Conservation (phyloP, 305 asterid genomes). For the Withania somnifera region DNA sequence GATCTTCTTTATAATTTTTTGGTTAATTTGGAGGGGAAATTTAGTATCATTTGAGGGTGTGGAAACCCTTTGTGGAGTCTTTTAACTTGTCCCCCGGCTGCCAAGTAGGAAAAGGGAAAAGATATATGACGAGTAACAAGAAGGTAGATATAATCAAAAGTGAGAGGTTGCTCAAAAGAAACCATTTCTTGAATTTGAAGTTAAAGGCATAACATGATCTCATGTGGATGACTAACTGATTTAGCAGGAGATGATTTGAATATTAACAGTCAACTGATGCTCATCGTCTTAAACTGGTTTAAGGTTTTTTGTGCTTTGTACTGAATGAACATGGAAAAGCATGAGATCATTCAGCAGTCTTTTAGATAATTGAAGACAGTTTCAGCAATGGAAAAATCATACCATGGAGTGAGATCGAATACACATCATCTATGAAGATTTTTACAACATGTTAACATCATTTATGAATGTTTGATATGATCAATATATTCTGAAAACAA, state of each 20-base stretch:
- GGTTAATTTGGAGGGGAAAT: background rate
- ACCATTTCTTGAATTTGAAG: background rate
- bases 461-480: background rate
- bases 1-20: background rate
- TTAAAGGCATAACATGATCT: background rate
- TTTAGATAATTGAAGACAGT: background rate
- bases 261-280: background rate
- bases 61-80: too few species aligned
- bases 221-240: background rate
- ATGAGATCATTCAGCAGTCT: background rate
- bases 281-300: background rate
- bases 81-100: too few species aligned
- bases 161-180: background rate
- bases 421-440: background rate
- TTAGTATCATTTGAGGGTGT: too few species aligned
- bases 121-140: background rate
- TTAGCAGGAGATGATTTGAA: background rate
- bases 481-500: background rate
- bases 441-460: background rate
- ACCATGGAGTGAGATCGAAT: background rate
- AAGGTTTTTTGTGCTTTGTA: background rate
- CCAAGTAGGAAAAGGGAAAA: background rate
- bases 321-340: background rate
- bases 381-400: background rate
- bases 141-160: background rate